Conservation (phyloP, 2,329 filamentous ascomycete genomes). For the Colletotrichum sp. region DNA sequence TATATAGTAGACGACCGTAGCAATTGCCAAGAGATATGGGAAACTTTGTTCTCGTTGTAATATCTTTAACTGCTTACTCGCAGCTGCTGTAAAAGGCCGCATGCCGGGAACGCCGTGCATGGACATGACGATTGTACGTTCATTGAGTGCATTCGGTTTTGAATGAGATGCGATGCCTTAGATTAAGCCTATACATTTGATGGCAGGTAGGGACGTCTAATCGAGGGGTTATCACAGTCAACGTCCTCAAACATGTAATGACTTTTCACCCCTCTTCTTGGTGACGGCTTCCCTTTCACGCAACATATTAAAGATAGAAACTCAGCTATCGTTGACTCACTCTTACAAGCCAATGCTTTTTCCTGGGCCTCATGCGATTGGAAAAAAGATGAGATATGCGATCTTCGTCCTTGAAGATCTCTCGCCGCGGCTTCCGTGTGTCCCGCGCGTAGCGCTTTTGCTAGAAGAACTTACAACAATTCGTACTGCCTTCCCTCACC, state of each 20-base stretch:
- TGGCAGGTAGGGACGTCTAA: neutral
- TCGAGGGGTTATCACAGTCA: rapidly evolving
- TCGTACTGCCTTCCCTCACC: neutral
- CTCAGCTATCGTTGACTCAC: neutral
- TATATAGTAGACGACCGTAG: neutral
- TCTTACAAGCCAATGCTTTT: neutral
- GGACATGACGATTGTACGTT: neutral
- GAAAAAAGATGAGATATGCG: neutral
- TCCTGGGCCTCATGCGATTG: neutral
- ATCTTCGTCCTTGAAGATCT: neutral
- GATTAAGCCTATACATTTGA: neutral
- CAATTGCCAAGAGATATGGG: neutral
- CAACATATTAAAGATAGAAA: neutral
- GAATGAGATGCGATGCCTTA: neutral
- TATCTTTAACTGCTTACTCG: neutral
- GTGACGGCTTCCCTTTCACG: neutral
- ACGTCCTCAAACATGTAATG: neutral
- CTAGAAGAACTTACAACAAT: neutral
- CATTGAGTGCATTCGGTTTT: neutral
- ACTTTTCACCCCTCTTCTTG: neutral
- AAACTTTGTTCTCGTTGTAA: neutral
- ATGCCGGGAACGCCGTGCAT: neutral
- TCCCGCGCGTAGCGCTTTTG: neutral
- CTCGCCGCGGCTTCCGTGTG: neutral
- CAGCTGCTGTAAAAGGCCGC: neutral